Base-by-base conservation (phyloP, 805 yeast genomes). In the Saccharomycopsis babjevae region DNA sequence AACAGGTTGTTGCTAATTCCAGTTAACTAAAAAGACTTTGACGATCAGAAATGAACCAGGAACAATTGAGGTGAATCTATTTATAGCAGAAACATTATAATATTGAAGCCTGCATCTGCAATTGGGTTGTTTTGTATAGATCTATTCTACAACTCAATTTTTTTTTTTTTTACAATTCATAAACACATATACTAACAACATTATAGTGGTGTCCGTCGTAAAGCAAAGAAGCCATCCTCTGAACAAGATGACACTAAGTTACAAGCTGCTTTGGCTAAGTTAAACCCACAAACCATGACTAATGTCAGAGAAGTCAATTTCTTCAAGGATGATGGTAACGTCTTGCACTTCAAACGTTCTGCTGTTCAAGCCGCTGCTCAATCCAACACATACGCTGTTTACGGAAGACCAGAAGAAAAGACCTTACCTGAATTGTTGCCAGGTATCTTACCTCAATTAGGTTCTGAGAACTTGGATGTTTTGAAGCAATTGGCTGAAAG, bases 271-370 rank as follows among this genome's bases (percentile, higher is more conserved):
- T 81, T 93, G 77, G 86, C 85, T 76, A 91, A 92, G 80, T 81
- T 93, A 75, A 86, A 88, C 77, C 96, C 92, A 67, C 89, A 87
- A 77, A 87, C 90, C 71, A 78, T 93, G 69, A 91, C 88, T 68
- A 90, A 88, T 71, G 86, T 93, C 71, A 96, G 90, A 75, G 97
- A 93, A 81, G 98, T 97, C 72, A 93, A 92, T 84, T 89, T 93
- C 82, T 92, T 94, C 88, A 88, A 82, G 77, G 97, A 90, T 67
- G 97, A 93, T 76, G 97, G 97, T 73, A 87, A 86, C 74, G 97
- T 94, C 67, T 79, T 93, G 77, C 97, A 93, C 81, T 90, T 94
- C 83, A 85, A 88, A 82, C 87, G 94, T 77, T 97, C 94, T 68
- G 96, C 94, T 78, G 94, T 92, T 67, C 97, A 93, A 81, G 89